Evolutionary conservation across 345 rosid genomes (phyloP), one percentile per base, ranked within the genome.

Genomic region (Gossypioides kirkii): DNA sequence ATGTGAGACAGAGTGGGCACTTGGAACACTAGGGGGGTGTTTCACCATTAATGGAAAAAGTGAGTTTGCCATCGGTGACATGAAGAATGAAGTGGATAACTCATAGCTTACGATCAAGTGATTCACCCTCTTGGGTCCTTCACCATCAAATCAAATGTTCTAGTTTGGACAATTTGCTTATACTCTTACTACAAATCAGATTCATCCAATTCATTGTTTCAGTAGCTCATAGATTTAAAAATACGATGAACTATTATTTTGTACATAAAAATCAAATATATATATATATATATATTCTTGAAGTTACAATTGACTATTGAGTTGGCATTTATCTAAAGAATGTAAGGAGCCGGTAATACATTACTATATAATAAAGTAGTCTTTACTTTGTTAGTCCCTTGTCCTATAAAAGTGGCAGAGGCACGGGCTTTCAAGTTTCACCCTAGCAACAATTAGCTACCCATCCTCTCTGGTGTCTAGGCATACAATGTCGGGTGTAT

Each of bases 401-500:
- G 47, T 53, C 47, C 73, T 42, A 42, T 55, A 74, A 22, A 42
- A 9, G 17, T 16, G 2, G 54, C 42, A 52, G 1, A 32, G 38
- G 38, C 38, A 32, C 26, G 16, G 43, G 38, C 49, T 58, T 36
- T 32, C 23, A 36, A 47, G 52, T 47, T 47, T 47, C 20, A 17
- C 4, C 22, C 10, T 61, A 7, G 66, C 38, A 16, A 61, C 13
- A 10, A 16, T 36, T 32, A 61, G 46, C 66, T 32, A 36, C 22
- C 22, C 22, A 61, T 61, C 16, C 4, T 38, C 11, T 53, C 58
- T n/a, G 3, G 23, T 53, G 22, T 56, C 52, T 43, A 38, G 6
- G 26, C 36, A 36, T 28, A 23, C 41, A 22, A 85, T 88, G 90
- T 88, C 92, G 0, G 92, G 92, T 28, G 92, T 88, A 12, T 89